A percentile compares a stretch with the other conserved stretches of the same genome.
These are phyloP conservation scores for Trichoderma parareesei DNA, from an alignment of 495 filamentous ascomycete species.

Conservation along the genomic window DNA sequence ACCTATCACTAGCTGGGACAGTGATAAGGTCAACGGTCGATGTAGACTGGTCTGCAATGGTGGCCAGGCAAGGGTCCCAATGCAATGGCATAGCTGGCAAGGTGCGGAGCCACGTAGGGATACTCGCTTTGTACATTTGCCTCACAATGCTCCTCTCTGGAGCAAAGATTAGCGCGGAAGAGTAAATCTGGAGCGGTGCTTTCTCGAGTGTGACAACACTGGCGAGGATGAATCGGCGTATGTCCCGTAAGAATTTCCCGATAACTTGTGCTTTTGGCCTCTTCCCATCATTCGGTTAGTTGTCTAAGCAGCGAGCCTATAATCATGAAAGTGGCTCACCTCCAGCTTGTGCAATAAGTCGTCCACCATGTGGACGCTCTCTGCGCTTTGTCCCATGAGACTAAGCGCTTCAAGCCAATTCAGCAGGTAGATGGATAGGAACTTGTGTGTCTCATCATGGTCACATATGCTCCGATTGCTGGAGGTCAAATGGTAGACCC, in stretches of 20 bases:
- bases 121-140: background rate
- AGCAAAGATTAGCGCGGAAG: constrained; percentile 8
- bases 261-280: background rate
- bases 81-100: background rate
- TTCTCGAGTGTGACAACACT: background rate
- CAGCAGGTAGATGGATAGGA: constrained; percentile 27
- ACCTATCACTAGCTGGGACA: background rate
- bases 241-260: background rate
- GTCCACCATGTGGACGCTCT: background rate
- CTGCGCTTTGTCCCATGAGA: constrained; percentile 16
- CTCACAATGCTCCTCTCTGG: constrained; percentile 9
- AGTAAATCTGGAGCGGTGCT: constrained; percentile 10
- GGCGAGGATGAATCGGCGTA: background rate
- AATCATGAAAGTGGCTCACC: background rate
- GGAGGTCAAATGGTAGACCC: constrained; percentile 31
- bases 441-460: constrained; percentile 16
- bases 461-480: constrained; percentile 14
- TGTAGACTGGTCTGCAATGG: constrained; percentile 11
- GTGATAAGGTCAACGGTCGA: background rate
- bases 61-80: constrained; percentile 12
- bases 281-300: background rate
- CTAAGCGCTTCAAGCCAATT: constrained; percentile 27
- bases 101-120: background rate
- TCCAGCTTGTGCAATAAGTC: background rate
- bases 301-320: background rate